These are phyloP conservation scores for Abrus pulchellus DNA, from an alignment of 306 rosid species.

Conservation along the genomic window DNA sequence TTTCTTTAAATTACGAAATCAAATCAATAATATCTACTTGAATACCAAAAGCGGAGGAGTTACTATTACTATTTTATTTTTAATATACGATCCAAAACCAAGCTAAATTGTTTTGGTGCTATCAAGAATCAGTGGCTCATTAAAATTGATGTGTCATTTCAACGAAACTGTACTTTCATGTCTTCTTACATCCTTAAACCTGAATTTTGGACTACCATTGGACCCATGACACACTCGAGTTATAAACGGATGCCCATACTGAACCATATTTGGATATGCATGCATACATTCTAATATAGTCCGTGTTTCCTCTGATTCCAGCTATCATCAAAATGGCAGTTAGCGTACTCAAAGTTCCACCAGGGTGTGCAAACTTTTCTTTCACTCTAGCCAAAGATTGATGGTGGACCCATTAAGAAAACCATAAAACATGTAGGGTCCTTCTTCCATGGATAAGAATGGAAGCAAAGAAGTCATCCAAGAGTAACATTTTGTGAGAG, in stretches of 20 bases:
- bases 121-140: too few relatives aligned
- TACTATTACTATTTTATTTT: too few relatives aligned
- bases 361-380: slow-evolving; percentile 45
- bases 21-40: background rate
- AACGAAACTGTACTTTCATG: slow-evolving; percentile 34
- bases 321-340: slow-evolving; percentile 33
- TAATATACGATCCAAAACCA: background rate
- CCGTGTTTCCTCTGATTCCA: slow-evolving; percentile 7
- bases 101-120: background rate
- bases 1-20: background rate
- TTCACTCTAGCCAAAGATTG: slow-evolving; percentile 49
- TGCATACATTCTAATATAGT: background rate
- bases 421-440: slow-evolving; percentile 31
- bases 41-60: too few relatives aligned
- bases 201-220: slow-evolving; percentile 11
- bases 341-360: slow-evolving; percentile 32
- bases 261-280: slow-evolving; percentile 14
- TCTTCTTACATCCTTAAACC: background rate
- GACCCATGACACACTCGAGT: background rate
- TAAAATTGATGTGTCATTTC: slow-evolving; percentile 13
- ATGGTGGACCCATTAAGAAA: slow-evolving; percentile 27
- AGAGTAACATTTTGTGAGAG: slow-evolving; percentile 42
- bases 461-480: slow-evolving; percentile 49
- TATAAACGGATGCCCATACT: background rate
- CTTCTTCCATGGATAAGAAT: slow-evolving; percentile 16